A percentile compares a stretch with the other conserved stretches of the same genome.
These are phyloP conservation scores for Mrakia hoshinonis DNA, from an alignment of 768 basidiomycete genomes.

Conservation along the genomic window DNA sequence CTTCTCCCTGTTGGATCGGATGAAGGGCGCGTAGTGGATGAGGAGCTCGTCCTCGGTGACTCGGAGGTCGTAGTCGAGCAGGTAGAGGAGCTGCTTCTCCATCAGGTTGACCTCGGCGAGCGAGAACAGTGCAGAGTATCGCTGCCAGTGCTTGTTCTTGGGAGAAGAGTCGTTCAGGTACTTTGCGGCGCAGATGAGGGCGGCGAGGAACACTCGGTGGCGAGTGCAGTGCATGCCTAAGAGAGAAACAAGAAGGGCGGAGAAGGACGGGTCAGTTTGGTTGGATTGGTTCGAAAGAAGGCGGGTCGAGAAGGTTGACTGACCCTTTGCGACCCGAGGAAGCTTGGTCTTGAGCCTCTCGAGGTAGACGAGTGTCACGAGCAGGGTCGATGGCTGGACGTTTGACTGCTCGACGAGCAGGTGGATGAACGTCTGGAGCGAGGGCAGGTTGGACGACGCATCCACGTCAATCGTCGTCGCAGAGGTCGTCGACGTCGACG, in stretches of 20 bases:
- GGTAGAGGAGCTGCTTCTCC: conserved; percentile 88
- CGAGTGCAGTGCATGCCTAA: conserved; percentile 77
- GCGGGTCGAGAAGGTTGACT: conserved; percentile 33
- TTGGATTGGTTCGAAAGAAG: neutral
- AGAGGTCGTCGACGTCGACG: neutral
- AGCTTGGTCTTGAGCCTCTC: conserved; percentile 73
- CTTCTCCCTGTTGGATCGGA: conserved; percentile 35
- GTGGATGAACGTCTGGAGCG: conserved; percentile 74
- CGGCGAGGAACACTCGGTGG: conserved; percentile 90
- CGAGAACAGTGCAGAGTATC: conserved; percentile 60
- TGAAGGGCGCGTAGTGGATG: conserved; percentile 52
- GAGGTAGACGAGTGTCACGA: conserved; percentile 84
- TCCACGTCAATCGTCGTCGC: conserved; percentile 9
- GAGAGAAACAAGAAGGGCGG: conserved; percentile 20
- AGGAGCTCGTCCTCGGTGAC: conserved; percentile 74
- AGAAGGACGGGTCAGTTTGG: conserved; percentile 26
- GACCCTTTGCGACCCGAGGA: conserved; percentile 76
- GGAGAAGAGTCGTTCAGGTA: conserved; percentile 89
- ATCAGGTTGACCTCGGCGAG: conserved; percentile 67
- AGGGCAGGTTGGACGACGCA: conserved; percentile 41
- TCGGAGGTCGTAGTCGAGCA: conserved; percentile 82
- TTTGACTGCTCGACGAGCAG: conserved; percentile 70
- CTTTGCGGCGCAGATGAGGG: conserved; percentile 90
- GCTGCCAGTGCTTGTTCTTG: conserved; percentile 89
- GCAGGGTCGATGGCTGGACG: conserved; percentile 81